Percentiles rank a stretch among this genome's conserved stretches.
These are phyloP conservation scores for Hypocrella siamensis DNA, from an alignment of 2,329 filamentous ascomycete genomes.

Conservation along the genomic window DNA sequence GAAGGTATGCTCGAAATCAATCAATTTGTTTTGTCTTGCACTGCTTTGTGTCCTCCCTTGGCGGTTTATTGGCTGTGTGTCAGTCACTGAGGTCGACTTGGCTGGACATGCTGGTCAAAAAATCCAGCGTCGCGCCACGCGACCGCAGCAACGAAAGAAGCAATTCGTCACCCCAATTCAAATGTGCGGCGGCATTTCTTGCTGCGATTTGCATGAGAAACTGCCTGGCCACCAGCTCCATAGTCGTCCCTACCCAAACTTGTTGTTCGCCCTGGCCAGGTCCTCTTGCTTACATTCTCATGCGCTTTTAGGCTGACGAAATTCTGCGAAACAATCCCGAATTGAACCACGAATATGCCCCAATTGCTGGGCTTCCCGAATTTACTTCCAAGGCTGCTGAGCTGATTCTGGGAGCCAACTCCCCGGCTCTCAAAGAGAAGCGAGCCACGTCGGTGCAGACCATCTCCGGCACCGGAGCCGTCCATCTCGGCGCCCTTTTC, in stretches of 20 bases:
- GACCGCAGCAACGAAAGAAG: too few relatives aligned
- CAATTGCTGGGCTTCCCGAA: constrained; percentile 73
- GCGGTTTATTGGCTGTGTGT: too few relatives aligned
- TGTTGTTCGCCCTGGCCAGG: not conserved
- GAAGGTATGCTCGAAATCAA: constrained; percentile 73
- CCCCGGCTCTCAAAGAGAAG: constrained; percentile 70
- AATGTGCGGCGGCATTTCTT: too few relatives aligned
- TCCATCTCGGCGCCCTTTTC: constrained; percentile 88
- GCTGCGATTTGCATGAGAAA: too few relatives aligned
- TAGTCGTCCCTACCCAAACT: too few relatives aligned
- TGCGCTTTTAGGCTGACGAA: constrained; percentile 59
- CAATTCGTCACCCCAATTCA: too few relatives aligned
- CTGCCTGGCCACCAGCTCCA: too few relatives aligned
- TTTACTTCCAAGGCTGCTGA: constrained; percentile 87
- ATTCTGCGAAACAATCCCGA: constrained; percentile 76
- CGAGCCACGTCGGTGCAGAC: constrained; percentile 74
- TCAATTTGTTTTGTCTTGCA: too few relatives aligned
- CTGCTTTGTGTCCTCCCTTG: not conserved
- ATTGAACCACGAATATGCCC: constrained; percentile 95
- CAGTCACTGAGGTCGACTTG: too few relatives aligned
- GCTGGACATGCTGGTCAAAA: too few relatives aligned
- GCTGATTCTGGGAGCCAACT: constrained; percentile 68
- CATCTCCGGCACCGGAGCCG: constrained; percentile 91
- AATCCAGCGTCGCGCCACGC: too few relatives aligned
- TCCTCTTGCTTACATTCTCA: not conserved